Conservation (phyloP, 768 basidiomycete genomes). For the Amanita rubescens region DNA sequence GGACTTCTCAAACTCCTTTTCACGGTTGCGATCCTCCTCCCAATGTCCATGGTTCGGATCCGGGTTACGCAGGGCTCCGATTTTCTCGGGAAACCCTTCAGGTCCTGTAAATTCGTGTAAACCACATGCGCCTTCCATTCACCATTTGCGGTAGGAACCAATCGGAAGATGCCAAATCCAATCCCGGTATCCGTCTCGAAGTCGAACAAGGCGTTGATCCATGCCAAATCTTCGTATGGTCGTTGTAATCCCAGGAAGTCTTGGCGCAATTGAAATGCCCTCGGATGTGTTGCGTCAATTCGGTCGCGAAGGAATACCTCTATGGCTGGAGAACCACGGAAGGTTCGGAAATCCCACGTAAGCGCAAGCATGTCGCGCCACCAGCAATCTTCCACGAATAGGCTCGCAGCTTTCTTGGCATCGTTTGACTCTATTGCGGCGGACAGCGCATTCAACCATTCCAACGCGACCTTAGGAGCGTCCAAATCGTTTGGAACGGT, state of each 20-base stretch:
- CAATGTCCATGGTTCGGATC: conserved; percentile 41
- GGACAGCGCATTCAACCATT: conserved; percentile 23
- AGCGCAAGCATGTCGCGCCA: conserved; percentile 49
- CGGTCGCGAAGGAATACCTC: conserved; percentile 26
- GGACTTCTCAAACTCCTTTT: conserved; percentile 35
- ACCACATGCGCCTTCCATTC: conserved; percentile 47
- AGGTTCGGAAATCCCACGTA: conserved; percentile 49
- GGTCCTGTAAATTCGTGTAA: conserved; percentile 42
- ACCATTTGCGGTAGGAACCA: conserved; percentile 31
- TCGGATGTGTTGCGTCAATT: conserved; percentile 16
- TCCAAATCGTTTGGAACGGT: conserved; percentile 17
- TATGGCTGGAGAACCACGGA: conserved; percentile 28
- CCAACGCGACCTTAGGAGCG: conserved; percentile 17
- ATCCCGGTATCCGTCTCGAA: conserved; percentile 38
- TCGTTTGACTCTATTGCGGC: conserved; percentile 9
- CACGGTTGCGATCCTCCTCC: conserved; percentile 32
- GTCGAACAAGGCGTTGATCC: conserved; percentile 38
- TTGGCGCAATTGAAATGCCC: conserved; percentile 18
- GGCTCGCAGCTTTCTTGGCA: conserved; percentile 9
- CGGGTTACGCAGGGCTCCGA: conserved; percentile 30
- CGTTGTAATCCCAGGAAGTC: conserved; percentile 15
- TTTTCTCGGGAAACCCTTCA: conserved; percentile 30
- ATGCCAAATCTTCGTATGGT: conserved; percentile 29
- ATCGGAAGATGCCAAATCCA: conserved; percentile 35
- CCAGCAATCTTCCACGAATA: conserved; percentile 22